Evolutionary conservation across 192 early-diverging fungal genomes (phyloP).

Genomic region (Coemansia sp.): DNA sequence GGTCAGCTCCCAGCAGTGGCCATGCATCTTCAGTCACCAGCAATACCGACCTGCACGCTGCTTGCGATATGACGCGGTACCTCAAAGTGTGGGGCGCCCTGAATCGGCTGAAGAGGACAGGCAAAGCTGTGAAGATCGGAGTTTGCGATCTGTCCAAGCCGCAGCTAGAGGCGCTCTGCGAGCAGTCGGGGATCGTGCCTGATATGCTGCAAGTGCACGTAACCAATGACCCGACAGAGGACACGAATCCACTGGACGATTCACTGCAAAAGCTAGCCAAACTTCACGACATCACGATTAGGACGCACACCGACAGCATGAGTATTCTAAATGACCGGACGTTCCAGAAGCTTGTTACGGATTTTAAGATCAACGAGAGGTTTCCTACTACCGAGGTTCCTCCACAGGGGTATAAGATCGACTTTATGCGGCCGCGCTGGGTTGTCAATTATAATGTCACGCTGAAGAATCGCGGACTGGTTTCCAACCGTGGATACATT

Average conservation of each 20-base stretch:
- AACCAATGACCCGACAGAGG: slow-evolving; percentile 7
- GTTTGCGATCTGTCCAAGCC: slow-evolving; percentile 29
- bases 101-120: slow-evolving; percentile 16
- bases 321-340: slow-evolving; percentile 35
- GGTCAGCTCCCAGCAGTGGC: neutral
- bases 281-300: slow-evolving; percentile 20
- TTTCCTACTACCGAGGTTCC: slow-evolving; percentile 53
- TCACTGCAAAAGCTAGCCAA: slow-evolving; percentile 25
- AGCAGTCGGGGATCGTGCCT: slow-evolving; percentile 18
- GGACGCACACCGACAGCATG: slow-evolving; percentile 37
- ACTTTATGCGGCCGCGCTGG: slow-evolving; percentile 53
- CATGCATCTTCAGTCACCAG: neutral
- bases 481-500: slow-evolving; percentile 52
- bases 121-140: slow-evolving; percentile 38
- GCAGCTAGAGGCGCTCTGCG: slow-evolving; percentile 35
- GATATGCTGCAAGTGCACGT: slow-evolving; percentile 50
- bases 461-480: slow-evolving; percentile 34
- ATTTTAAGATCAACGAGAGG: slow-evolving; percentile 49
- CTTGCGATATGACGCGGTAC: slow-evolving; percentile 33
- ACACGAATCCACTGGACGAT: slow-evolving; percentile 5
- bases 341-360: slow-evolving; percentile 42
- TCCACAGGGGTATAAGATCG: slow-evolving; percentile 44
- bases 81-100: slow-evolving; percentile 38
- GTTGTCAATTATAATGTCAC: slow-evolving; percentile 47
- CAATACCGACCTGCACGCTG: neutral